These are phyloP conservation scores for Groenewaldozyma sp. DNA, from an alignment of 1,139 yeast genomes.

Conservation along the genomic window DNA sequence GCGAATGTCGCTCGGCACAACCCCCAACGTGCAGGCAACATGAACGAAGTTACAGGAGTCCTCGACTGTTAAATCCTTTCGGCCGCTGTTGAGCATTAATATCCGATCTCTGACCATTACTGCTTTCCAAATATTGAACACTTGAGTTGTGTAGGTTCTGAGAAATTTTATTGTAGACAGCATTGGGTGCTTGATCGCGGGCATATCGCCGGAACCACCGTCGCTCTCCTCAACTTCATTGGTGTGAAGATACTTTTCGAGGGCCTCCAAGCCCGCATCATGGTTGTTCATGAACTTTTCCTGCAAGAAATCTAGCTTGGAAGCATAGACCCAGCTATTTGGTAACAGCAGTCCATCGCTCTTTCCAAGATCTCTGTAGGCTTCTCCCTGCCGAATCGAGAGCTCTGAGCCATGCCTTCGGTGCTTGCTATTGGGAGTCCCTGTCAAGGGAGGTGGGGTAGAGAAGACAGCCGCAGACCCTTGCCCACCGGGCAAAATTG, in stretches of 20 bases:
- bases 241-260: slow-evolving; percentile 28
- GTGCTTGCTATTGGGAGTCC: too few relatives aligned
- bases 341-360: neutral
- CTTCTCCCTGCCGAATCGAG: too few relatives aligned
- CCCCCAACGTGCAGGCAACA: slow-evolving; percentile 39
- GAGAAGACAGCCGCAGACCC: too few relatives aligned
- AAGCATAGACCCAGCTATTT: neutral
- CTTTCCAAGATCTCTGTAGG: too few relatives aligned
- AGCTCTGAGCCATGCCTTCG: too few relatives aligned
- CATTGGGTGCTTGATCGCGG: slow-evolving; percentile 38
- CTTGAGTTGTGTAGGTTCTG: slow-evolving; percentile 57
- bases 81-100: slow-evolving; percentile 40
- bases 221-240: neutral
- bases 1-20: slow-evolving; percentile 35
- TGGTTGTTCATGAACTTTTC: neutral
- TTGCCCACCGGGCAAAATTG: neutral
- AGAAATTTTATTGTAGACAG: slow-evolving; percentile 40
- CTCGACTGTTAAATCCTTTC: slow-evolving; percentile 30
- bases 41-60: slow-evolving; percentile 40
- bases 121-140: slow-evolving; percentile 63
- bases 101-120: slow-evolving; percentile 55
- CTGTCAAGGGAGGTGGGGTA: neutral
- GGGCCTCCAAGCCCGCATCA: slow-evolving; percentile 16
- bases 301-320: neutral
- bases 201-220: too few relatives aligned